Base-by-base conservation (phyloP, 2,329 filamentous ascomycete species). In the Thelonectria discophora region DNA sequence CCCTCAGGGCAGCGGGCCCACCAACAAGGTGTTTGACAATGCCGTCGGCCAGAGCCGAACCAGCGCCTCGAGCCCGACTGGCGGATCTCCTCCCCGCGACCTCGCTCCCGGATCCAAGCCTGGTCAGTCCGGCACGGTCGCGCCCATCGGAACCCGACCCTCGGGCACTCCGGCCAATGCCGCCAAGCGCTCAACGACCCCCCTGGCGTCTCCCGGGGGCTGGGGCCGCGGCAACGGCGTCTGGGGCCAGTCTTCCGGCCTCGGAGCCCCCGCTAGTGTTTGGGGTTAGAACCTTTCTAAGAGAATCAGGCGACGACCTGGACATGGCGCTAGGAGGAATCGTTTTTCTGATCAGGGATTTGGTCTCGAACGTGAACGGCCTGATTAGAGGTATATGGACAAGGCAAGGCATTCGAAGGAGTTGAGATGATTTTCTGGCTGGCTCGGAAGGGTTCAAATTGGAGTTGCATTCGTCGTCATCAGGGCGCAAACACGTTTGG, bases 71-170 rank as follows among this genome's bases (percentile, higher is more conserved):
- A 97, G 94, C 21, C 93, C 81, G 12, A 82, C 93, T 10, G 89
- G 90, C 58, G 90, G 87, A 42, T 96, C 93, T 7, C 91, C 93
- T 43, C 91, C 93, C 56, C 88, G 88, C 45, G 84, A 88, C 54
- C 84, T 88, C 39, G 79, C 82, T 30, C 84, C 77, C 62, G 81
- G 78, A 47, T 76, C 77, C 54, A 87, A 86, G 79, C 75, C 86
- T 64, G 81, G 80, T 50, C 82, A 84, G 64, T 76, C 82, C 51
- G 85, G 84, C 57, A 84, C 90, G 5, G 93, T 98, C 55, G 94
- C 93, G 20, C 94, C 95, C 17, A 98, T 98, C 70, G 95, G 95
- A 66, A 97, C 94, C 60, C 90, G 95, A 46, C 94, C 94, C 3
- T 84, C 86, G 17, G 85, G 84, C 40, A 84, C 82, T 34, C 79